Conservation (phyloP, 345 rosid species). For the Angophora floribunda region DNA sequence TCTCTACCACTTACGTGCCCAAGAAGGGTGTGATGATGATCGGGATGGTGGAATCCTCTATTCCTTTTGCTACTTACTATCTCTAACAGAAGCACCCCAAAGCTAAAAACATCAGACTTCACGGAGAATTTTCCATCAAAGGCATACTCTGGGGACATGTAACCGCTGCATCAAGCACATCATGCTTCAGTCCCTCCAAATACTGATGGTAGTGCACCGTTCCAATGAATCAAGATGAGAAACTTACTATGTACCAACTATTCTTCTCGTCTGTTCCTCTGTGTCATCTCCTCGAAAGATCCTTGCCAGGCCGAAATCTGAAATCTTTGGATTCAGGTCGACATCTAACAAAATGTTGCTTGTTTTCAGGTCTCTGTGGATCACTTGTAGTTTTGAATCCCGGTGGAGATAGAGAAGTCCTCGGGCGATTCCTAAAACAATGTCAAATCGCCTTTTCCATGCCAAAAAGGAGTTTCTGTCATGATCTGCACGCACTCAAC, state of each 20-base stretch:
- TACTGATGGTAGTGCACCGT: neutral
- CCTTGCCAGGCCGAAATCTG: too few relatives aligned
- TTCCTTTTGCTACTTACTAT: neutral
- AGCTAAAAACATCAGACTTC: neutral
- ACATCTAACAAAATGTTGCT: too few relatives aligned
- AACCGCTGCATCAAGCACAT: neutral
- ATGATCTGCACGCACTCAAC: constrained; percentile 9
- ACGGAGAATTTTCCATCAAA: neutral
- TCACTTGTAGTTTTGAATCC: too few relatives aligned
- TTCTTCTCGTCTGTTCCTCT: neutral
- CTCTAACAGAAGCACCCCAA: neutral
- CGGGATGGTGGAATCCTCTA: neutral
- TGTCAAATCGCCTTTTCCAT: too few relatives aligned
- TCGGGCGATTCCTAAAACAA: too few relatives aligned
- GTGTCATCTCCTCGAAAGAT: neutral
- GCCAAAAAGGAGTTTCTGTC: neutral
- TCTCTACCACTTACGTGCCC: neutral
- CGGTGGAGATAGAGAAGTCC: too few relatives aligned
- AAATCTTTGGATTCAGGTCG: too few relatives aligned
- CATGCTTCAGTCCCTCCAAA: neutral
- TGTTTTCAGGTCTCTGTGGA: too few relatives aligned
- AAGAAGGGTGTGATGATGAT: neutral
- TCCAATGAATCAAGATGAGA: neutral
- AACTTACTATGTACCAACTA: neutral
- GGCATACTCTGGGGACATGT: neutral